Evolutionary conservation across 768 basidiomycete species (phyloP), one percentile per base, ranked within the genome.

Genomic region (Phanerochaete carnosa): DNA sequence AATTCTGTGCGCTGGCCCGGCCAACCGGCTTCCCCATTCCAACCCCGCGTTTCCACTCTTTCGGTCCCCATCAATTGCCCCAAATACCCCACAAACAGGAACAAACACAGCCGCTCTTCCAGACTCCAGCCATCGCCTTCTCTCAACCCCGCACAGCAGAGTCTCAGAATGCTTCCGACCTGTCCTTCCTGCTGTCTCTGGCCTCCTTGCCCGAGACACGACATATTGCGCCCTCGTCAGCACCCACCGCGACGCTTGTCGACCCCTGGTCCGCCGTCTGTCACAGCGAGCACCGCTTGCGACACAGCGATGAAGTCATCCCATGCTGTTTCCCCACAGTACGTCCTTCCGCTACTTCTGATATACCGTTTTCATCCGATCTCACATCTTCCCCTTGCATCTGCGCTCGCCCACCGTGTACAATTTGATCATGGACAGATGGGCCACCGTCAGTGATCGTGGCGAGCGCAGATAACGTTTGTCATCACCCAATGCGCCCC

Each of bases 1-100:
- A 23, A n/a, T 30, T 46, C 43, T 19, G 52, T 43, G 11, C 26
- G 43, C 30, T 60, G 35, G 49, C 57, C 61, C 60, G 56, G 61
- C 29, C 37, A 43, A 25, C 57, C 61, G 61, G 61, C 22, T 22
- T 54, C 45, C 43, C 43, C 45, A 50, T 47, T 43, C 49, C 45
- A 57, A 39, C 61, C 61, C 61, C 56, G 56, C 56, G 56, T 62
- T 62, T 58, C 61, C 56, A 23, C 32, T 58, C 37, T 58, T 58
- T 58, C 50, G 61, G 56, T 23, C 25, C 55, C 47, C 60, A 55
- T 55, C 61, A 56, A 57, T 62, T 46, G 43, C 45, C 32, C 49
- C 61, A 62, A 62, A 62, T 58, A 62, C 61, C 61, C 61, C 61
- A 57, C 57, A 62, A 52, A 55, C 25, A 55, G 32, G 54, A 25